phyloP scores from a whole-genome alignment of 306 rosid genomes.

The Arachis hypogaea region DNA sequence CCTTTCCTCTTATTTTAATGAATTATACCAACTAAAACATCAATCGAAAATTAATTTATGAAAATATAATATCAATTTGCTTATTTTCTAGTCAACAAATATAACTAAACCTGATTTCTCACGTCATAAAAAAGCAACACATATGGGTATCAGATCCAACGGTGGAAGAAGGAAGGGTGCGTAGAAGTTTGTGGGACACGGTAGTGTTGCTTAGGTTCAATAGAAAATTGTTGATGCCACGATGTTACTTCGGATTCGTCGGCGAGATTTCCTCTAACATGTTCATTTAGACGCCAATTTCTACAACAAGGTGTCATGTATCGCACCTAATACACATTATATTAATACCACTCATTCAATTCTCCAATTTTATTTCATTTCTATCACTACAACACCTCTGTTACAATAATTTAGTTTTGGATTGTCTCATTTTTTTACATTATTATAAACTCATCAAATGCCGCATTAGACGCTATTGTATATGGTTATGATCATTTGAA shows the following conservation, averaged over 20 bases:
- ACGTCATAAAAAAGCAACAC: too few relatives aligned
- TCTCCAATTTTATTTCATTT: not conserved
- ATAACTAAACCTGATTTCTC: too few relatives aligned
- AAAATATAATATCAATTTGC: too few relatives aligned
- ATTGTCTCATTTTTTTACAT: not conserved
- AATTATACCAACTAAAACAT: too few relatives aligned
- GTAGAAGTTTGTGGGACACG: not conserved
- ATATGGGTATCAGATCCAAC: constrained; percentile 4
- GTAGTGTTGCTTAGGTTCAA: not conserved
- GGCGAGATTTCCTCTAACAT: constrained; percentile 63
- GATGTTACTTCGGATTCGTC: constrained; percentile 49
- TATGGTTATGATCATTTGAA: constrained; percentile 23
- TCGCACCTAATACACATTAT: constrained; percentile 23
- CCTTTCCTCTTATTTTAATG: too few relatives aligned
- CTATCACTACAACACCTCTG: not conserved
- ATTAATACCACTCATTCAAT: not conserved
- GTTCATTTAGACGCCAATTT: constrained; percentile 34
- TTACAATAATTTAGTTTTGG: constrained; percentile 35
- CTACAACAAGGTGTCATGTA: constrained; percentile 8
- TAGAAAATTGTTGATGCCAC: constrained; percentile 34
- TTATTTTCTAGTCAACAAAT: too few relatives aligned
- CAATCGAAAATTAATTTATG: too few relatives aligned
- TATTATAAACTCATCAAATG: not conserved
- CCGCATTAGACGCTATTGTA: constrained; percentile 35
- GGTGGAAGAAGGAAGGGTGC: not conserved